Conservation (phyloP, 768 basidiomycete species). For the Clitopilus hobsonii region DNA sequence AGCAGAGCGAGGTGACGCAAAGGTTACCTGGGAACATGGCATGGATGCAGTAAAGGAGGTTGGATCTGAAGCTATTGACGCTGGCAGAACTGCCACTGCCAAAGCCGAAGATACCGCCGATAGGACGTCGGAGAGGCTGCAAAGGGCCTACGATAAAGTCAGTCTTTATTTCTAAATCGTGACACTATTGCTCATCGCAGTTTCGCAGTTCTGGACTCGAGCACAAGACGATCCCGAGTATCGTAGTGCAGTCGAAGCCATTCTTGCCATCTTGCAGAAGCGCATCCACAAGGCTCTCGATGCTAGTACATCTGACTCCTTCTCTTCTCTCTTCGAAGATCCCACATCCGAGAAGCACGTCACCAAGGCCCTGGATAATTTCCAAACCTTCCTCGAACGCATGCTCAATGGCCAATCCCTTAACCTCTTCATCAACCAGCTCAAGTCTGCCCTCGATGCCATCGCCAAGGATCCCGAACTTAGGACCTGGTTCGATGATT, state of each 20-base stretch:
- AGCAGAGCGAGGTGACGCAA: slow-evolving; percentile 40
- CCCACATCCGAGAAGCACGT: slow-evolving; percentile 61
- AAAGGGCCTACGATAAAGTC: slow-evolving; percentile 52
- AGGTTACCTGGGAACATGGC: slow-evolving; percentile 56
- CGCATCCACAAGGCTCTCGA: slow-evolving; percentile 54
- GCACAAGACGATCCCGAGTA: slow-evolving; percentile 61
- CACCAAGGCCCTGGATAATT: slow-evolving; percentile 42
- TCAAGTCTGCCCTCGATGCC: slow-evolving; percentile 40
- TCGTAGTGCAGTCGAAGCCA: slow-evolving; percentile 47
- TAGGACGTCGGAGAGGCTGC: slow-evolving; percentile 36
- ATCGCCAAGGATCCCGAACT: slow-evolving; percentile 51
- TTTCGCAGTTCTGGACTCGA: slow-evolving; percentile 54
- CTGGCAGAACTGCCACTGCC: slow-evolving; percentile 36
- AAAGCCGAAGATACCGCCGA: slow-evolving; percentile 40
- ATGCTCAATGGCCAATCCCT: slow-evolving; percentile 44
- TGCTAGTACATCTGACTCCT: slow-evolving; percentile 37
- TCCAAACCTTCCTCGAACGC: slow-evolving; percentile 47
- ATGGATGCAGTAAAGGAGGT: slow-evolving; percentile 61
- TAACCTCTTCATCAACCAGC: slow-evolving; percentile 37
- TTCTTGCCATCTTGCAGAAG: slow-evolving; percentile 53
- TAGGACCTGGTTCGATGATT: slow-evolving; percentile 50
- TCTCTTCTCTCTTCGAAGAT: slow-evolving; percentile 56
- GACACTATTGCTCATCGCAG: neutral
- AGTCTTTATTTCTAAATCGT: slow-evolving; percentile 1
- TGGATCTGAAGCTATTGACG: slow-evolving; percentile 55